These are phyloP conservation scores for Globisporangium canariense DNA, from an alignment of 352 stramenopile genomes.

Conservation along the genomic window DNA sequence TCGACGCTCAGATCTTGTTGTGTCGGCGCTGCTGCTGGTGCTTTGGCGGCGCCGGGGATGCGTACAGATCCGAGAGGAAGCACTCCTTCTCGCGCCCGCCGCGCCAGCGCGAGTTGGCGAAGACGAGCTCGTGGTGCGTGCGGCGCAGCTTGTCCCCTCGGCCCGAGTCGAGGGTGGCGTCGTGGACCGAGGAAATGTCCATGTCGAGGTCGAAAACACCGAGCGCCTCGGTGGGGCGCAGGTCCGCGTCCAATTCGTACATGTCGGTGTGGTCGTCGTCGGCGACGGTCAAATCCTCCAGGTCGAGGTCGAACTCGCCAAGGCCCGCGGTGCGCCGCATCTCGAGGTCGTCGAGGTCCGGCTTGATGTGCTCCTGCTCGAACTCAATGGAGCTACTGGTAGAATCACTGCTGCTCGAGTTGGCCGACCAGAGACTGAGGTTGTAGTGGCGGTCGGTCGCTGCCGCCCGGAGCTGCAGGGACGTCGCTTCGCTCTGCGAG, in stretches of 20 bases:
- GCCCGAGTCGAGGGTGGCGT: not conserved
- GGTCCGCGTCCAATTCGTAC: not conserved
- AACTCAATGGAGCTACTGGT: not conserved
- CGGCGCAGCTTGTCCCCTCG: not conserved
- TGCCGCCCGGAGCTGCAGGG: not conserved
- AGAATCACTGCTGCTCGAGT: not conserved
- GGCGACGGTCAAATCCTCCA: not conserved
- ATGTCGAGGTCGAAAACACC: not conserved
- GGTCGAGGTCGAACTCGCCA: constrained; percentile 7
- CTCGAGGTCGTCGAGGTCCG: not conserved
- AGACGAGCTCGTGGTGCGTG: constrained; percentile 6
- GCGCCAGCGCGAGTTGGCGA: not conserved
- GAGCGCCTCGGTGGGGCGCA: not conserved
- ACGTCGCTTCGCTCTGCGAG: not conserved
- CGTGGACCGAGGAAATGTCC: not conserved
- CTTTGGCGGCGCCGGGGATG: not conserved
- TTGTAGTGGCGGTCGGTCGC: not conserved
- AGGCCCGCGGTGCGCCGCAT: constrained; percentile 4
- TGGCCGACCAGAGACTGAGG: constrained; percentile 2
- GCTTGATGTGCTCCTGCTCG: not conserved
- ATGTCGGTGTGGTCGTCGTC: not conserved
- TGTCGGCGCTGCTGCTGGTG: not conserved
- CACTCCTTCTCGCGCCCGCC: constrained; percentile 1
- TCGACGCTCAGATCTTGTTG: not conserved
- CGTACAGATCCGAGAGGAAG: constrained; percentile 10